These are phyloP conservation scores for Trametes gibbosa DNA, from an alignment of 768 basidiomycete species.

Conservation along the genomic window DNA sequence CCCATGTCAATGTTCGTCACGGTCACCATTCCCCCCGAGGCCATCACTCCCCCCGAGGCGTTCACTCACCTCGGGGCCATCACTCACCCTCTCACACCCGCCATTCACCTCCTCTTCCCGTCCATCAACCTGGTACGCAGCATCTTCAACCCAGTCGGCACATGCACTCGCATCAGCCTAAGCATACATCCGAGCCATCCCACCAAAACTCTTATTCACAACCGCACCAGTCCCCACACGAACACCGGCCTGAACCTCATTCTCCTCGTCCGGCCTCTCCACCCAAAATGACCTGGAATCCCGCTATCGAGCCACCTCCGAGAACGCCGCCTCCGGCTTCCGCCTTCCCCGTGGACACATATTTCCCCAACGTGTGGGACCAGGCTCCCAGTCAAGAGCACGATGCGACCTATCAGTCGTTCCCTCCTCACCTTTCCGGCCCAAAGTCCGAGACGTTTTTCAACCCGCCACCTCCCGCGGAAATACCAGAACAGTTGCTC, in stretches of 20 bases:
- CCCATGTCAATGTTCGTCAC: neutral
- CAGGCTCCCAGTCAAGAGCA: conserved; percentile 43
- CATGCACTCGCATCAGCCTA: conserved; percentile 21
- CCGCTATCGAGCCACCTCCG: conserved; percentile 77
- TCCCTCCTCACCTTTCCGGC: conserved; percentile 31
- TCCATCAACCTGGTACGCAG: conserved; percentile 13
- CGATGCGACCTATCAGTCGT: conserved; percentile 35
- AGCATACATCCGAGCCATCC: conserved; percentile 25
- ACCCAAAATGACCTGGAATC: conserved; percentile 75
- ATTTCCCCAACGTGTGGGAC: conserved; percentile 90
- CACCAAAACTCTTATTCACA: conserved; percentile 17
- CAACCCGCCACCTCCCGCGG: conserved; percentile 53
- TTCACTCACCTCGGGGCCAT: conserved; percentile 12
- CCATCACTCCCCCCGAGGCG: conserved; percentile 15
- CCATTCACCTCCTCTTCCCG: conserved; percentile 9
- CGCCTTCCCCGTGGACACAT: conserved; percentile 69
- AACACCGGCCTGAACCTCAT: conserved; percentile 25
- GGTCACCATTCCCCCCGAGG: conserved; percentile 13
- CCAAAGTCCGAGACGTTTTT: conserved; percentile 54
- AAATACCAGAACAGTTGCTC: conserved; percentile 66
- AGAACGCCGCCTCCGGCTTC: conserved; percentile 49
- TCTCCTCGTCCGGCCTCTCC: conserved; percentile 53
- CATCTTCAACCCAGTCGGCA: conserved; percentile 4
- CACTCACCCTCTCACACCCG: conserved; percentile 12
- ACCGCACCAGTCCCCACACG: conserved; percentile 23